Conservation (phyloP, 495 filamentous ascomycete species). For the Astrothelium macrocarpum region DNA sequence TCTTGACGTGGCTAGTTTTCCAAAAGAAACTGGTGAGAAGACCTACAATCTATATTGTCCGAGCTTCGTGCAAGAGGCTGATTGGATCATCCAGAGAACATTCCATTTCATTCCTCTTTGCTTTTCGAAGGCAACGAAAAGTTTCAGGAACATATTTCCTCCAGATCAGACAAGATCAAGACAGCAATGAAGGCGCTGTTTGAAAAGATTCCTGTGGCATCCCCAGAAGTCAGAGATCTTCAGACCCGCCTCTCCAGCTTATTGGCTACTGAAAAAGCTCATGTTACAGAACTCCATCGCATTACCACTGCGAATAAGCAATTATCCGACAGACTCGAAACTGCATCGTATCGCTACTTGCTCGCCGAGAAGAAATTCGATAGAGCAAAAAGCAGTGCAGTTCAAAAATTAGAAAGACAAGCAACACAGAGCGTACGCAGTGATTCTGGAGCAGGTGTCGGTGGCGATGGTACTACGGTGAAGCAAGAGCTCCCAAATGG, state of each 20-base stretch:
- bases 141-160: constrained; percentile 67
- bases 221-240: constrained; percentile 59
- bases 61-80: constrained; percentile 23
- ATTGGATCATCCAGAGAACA: constrained; percentile 7
- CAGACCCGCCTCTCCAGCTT: constrained; percentile 64
- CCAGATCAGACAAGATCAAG: constrained; percentile 52
- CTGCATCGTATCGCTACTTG: constrained; percentile 81
- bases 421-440: constrained; percentile 56
- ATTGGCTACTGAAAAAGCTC: constrained; percentile 70
- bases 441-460: constrained; percentile 42
- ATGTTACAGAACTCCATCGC: constrained; percentile 65
- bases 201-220: constrained; percentile 31
- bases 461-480: constrained; percentile 34
- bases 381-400: constrained; percentile 71
- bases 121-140: constrained; percentile 55
- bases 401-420: constrained; percentile 88
- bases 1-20: constrained; percentile 10
- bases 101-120: constrained; percentile 45
- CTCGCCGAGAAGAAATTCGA: constrained; percentile 91
- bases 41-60: constrained; percentile 23
- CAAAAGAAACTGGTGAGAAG: background rate
- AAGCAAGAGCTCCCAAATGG: constrained; percentile 46
- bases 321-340: constrained; percentile 71
- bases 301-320: constrained; percentile 70
- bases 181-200: constrained; percentile 49